Evolutionary conservation across 1,139 yeast genomes (phyloP).

Genomic region (Diutina rugosa): DNA sequence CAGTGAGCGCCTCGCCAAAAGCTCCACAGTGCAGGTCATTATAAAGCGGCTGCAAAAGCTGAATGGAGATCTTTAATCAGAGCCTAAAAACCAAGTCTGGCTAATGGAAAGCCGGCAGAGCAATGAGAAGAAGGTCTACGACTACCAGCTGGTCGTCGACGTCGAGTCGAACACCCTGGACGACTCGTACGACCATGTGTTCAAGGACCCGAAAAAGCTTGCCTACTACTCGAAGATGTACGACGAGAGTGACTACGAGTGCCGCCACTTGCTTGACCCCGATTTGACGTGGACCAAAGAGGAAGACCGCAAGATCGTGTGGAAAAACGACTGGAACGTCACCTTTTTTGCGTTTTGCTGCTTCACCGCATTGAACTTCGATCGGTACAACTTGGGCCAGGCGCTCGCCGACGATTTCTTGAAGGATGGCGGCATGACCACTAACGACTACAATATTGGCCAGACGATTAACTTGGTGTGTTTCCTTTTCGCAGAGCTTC

Average conservation of each 20-base stretch:
- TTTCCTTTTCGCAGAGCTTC: conserved; percentile 19
- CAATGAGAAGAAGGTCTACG: not conserved
- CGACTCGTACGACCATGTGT: not conserved
- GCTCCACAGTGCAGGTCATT: not conserved
- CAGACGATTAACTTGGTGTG: conserved; percentile 19
- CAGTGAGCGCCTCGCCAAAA: not conserved
- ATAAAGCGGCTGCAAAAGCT: not conserved
- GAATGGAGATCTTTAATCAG: no score
- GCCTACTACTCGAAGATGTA: conserved; percentile 18
- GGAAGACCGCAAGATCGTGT: conserved; percentile 17
- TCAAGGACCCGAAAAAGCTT: conserved; percentile 17
- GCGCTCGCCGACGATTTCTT: conserved; percentile 18
- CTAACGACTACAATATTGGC: conserved; percentile 19
- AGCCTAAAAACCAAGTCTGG: not conserved
- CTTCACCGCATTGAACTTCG: conserved; percentile 20
- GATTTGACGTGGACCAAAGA: conserved; percentile 20
- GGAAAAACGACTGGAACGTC: conserved; percentile 19
- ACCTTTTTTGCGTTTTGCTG: conserved; percentile 18
- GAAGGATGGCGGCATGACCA: conserved; percentile 14
- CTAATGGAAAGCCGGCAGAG: not conserved
- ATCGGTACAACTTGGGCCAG: conserved; percentile 17
- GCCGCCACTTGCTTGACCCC: conserved; percentile 21
- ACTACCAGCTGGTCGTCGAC: not conserved
- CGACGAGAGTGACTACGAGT: conserved; percentile 18
- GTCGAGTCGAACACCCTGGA: not conserved